Conservation (phyloP, 1,284 basidiomycete species). For the Cryptococcus sp. region DNA sequence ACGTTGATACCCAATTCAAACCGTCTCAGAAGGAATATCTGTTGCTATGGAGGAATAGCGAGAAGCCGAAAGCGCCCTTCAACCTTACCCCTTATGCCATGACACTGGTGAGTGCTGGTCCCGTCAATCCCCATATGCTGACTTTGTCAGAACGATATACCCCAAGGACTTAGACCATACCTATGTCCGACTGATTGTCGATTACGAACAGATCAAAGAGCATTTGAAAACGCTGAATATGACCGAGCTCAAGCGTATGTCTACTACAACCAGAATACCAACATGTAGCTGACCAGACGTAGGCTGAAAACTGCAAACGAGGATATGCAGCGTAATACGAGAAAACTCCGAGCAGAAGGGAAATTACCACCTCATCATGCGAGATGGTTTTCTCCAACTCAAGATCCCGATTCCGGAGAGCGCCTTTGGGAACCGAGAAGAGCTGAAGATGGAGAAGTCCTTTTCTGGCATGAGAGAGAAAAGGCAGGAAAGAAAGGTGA, state of each 20-base stretch:
- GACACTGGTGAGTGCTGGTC: slow-evolving; percentile 55
- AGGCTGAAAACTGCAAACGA: slow-evolving; percentile 77
- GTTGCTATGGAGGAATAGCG: slow-evolving; percentile 83
- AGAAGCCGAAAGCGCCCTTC: slow-evolving; percentile 78
- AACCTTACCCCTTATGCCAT: slow-evolving; percentile 94
- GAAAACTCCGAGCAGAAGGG: slow-evolving; percentile 73
- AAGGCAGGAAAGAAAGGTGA: slow-evolving; percentile 55
- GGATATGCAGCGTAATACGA: slow-evolving; percentile 75
- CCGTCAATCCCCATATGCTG: neutral
- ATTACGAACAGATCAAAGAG: slow-evolving; percentile 85
- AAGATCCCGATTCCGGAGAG: slow-evolving; percentile 79
- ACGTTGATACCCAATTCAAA: slow-evolving; percentile 42
- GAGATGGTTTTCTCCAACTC: slow-evolving; percentile 72
- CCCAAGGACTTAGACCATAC: slow-evolving; percentile 59
- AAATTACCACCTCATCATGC: slow-evolving; percentile 67
- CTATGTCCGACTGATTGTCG: slow-evolving; percentile 91
- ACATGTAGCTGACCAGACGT: neutral
- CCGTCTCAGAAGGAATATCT: slow-evolving; percentile 42
- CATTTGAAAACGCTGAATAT: slow-evolving; percentile 90
- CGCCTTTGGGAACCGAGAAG: slow-evolving; percentile 72
- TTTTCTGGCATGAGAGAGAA: slow-evolving; percentile 81
- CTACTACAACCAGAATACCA: neutral
- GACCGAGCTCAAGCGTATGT: slow-evolving; percentile 71
- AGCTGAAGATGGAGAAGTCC: slow-evolving; percentile 53
- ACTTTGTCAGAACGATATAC: slow-evolving; percentile 44